Evolutionary conservation across 805 yeast species (phyloP), one percentile per base, ranked within the genome.

Genomic region (Candida stauntonica): DNA sequence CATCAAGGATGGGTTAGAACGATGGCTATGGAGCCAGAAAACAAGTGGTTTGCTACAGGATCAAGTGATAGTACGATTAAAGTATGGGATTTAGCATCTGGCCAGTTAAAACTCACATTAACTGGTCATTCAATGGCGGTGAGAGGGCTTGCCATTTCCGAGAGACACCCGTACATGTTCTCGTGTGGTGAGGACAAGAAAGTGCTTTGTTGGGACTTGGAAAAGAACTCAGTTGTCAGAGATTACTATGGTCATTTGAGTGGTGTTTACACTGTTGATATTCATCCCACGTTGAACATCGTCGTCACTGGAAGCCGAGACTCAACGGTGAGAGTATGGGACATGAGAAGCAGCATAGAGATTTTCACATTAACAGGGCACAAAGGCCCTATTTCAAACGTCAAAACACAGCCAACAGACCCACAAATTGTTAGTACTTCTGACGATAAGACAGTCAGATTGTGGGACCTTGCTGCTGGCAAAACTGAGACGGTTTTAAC

Each of bases 161-260:
- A 71, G 3, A 67, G 83, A 38, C 87, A 81, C 56, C 96, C 98
- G 0, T 91, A 91, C 59, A 64, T 93, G 67, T 93, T 89, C 58
- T 77, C 91, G 12, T 89, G 93, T 17, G 84, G 96, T 31, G 98
- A 93, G 56, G 99, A 93, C 59, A 89, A 89, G 58, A 72, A 88
- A 18, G 86, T 88, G 8, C 78, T 86, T 56, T 89, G 98, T 61
- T 93, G 98, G 97, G 99, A 93, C 65, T 68, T 93, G 49, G 98
- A 91, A 59, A 75, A 79, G 53, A 86, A 89, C 51, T 77, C 77
- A 49, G 77, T 86, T 2, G 75, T 88, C 4, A 67, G 97, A 39
- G 87, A 88, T 51, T 93, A 86, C 60, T 94, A 89, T 62, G 99
- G 99, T 4, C 99, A 93, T 63, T 68, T 86, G 18, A 86, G 95